phyloP scores from a whole-genome alignment of 345 rosid species.

The Brassica nigra region DNA sequence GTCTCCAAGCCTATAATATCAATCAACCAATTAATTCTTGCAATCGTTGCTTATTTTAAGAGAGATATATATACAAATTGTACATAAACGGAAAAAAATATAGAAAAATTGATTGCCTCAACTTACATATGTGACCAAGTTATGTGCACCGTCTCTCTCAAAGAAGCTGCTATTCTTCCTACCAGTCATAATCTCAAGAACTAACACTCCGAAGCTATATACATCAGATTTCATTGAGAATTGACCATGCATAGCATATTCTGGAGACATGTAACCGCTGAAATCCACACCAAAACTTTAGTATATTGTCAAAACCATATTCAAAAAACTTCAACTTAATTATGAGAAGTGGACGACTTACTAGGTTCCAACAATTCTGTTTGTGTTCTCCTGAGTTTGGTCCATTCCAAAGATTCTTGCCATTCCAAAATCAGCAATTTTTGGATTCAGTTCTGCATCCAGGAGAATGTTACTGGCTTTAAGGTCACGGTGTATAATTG shows the following conservation, averaged over 20 bases:
- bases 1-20: constrained; percentile 55
- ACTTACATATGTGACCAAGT: constrained; percentile 41
- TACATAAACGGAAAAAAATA: neutral
- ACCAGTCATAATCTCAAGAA: constrained; percentile 44
- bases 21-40: neutral
- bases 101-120: neutral
- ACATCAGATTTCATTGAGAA: constrained; percentile 48
- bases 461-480: constrained; percentile 60
- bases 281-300: neutral
- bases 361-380: constrained; percentile 59
- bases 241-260: constrained; percentile 42
- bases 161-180: constrained; percentile 32
- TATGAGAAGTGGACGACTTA: constrained; percentile 34
- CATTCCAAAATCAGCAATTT: constrained; percentile 72
- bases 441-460: constrained; percentile 59
- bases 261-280: constrained; percentile 53
- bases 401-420: constrained; percentile 52
- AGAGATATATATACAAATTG: constrained; percentile 3
- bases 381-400: constrained; percentile 45
- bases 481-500: constrained; percentile 64
- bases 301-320: neutral
- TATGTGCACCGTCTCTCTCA: neutral
- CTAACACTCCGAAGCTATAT: constrained; percentile 41
- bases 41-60: neutral
- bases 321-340: neutral